A percentile compares a stretch with the other conserved stretches of the same genome.
These are phyloP conservation scores for Fennellomyces sp. DNA, from an alignment of 371 early-diverging fungal species.

Conservation along the genomic window DNA sequence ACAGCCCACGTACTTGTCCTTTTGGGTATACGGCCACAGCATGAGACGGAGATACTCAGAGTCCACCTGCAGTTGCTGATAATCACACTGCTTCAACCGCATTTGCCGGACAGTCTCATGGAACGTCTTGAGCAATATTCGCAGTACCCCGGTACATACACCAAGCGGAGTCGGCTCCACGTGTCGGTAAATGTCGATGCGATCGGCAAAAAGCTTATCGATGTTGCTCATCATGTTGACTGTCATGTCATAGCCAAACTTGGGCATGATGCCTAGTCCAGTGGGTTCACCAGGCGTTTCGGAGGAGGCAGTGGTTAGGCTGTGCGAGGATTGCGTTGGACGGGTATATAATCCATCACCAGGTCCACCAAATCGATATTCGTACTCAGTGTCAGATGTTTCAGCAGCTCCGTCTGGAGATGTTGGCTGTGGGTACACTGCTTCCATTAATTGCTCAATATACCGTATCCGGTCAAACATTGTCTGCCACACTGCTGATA, in stretches of 20 bases:
- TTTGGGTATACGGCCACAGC: conserved; percentile 42
- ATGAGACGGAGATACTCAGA: conserved; percentile 55
- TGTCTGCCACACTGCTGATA: conserved; percentile 31
- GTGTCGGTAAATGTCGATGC: conserved; percentile 61
- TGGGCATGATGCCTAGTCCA: conserved; percentile 23
- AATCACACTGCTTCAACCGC: conserved; percentile 45
- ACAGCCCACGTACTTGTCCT: conserved; percentile 53
- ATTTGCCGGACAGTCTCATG: conserved; percentile 56
- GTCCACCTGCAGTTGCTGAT: conserved; percentile 67
- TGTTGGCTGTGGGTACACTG: conserved; percentile 23
- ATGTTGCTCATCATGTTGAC: conserved; percentile 61
- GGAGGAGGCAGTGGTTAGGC: conserved; percentile 26
- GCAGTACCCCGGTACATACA: conserved; percentile 53
- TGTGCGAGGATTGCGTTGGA: conserved; percentile 30
- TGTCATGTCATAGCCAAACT: conserved; percentile 33
- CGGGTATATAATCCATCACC: conserved; percentile 16
- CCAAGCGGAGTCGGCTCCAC: conserved; percentile 59
- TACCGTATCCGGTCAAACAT: conserved; percentile 18
- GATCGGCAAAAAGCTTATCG: conserved; percentile 72
- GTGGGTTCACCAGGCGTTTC: conserved; percentile 8
- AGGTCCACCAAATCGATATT: conserved; percentile 22
- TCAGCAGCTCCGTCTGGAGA: conserved; percentile 10
- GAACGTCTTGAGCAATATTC: conserved; percentile 64
- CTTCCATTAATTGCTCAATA: conserved; percentile 26
- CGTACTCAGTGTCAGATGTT: conserved; percentile 21